Percentiles rank a stretch among this genome's conserved stretches.
Conservation (phyloP, 2,329 filamentous ascomycete species). For the Aureobasidium vineae region DNA sequence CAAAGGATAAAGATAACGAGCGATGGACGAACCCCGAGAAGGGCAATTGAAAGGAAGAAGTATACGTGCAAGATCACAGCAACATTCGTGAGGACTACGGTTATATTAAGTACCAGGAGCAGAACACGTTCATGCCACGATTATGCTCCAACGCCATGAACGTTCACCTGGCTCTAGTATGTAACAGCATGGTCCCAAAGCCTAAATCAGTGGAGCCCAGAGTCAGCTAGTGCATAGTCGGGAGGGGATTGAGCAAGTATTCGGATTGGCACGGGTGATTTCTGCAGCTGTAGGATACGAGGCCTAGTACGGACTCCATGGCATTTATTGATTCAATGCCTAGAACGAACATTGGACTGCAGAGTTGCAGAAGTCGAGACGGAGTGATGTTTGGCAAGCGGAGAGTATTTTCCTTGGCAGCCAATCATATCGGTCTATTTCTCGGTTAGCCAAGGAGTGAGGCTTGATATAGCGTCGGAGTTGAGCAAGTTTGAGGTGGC, state of each 20-base stretch:
- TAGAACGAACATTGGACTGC: neutral
- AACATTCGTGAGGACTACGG: neutral
- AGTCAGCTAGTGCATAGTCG: neutral
- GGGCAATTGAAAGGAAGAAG: neutral
- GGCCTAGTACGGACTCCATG: neutral
- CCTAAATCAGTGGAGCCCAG: neutral
- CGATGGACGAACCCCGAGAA: neutral
- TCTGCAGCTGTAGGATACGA: neutral
- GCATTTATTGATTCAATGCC: neutral
- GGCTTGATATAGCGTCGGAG: neutral
- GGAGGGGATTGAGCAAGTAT: conserved; percentile 5
- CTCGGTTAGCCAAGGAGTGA: neutral
- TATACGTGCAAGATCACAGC: neutral
- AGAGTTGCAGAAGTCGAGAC: neutral
- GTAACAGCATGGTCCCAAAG: neutral
- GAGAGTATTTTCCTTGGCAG: neutral
- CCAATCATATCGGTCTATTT: neutral
- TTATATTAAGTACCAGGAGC: neutral
- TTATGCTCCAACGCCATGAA: neutral
- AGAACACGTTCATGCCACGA: neutral
- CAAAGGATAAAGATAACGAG: neutral
- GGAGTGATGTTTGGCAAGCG: conserved; percentile 5
- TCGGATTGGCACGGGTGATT: neutral
- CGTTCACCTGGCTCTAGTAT: neutral
- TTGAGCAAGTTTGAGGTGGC: conserved; percentile 24